Conservation (phyloP, 306 rosid species). For the Cucumis sativus region Cucumber_9930_V3 NC_026657.2:15643501-15644000, state of each 20-base stretch:
- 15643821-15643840: not conserved
- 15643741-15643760: not conserved
- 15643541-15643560: slow-evolving; percentile 60
- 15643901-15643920: too few species aligned
- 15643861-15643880: not conserved
- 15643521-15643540: slow-evolving; percentile 82
- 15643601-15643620: slow-evolving; percentile 52
- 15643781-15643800: not conserved
- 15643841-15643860: not conserved
- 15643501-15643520: slow-evolving; percentile 57
- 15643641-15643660: slow-evolving; percentile 97
- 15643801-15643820: not conserved
- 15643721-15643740: not conserved
- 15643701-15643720: not conserved
- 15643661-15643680: slow-evolving; percentile 15
- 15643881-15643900: not conserved
- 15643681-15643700: not conserved
- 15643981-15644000: too few species aligned
- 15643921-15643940: too few species aligned
- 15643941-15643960: too few species aligned
- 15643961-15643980: too few species aligned
- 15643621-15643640: slow-evolving; percentile 85
- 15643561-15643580: slow-evolving; percentile 69
- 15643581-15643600: slow-evolving; percentile 87
- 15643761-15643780: not conserved